These are phyloP conservation scores for Suillus alpinus DNA, from an alignment of 768 basidiomycete species.

Conservation along the genomic window DNA sequence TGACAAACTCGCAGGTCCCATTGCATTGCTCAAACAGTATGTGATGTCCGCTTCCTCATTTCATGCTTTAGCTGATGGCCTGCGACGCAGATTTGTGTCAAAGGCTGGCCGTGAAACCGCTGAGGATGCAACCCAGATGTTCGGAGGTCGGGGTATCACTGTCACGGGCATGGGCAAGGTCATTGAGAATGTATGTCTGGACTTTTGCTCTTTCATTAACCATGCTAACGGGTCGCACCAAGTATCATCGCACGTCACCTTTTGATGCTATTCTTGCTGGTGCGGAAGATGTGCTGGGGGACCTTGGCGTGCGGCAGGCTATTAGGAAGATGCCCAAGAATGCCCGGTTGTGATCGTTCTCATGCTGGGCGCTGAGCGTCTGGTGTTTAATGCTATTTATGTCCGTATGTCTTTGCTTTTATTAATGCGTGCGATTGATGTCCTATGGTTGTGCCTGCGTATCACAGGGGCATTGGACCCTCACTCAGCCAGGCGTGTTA, in stretches of 20 bases:
- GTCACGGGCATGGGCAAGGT: slow-evolving; percentile 83
- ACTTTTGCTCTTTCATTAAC: neutral
- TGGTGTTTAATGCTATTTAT: neutral
- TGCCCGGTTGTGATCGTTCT: slow-evolving; percentile 34
- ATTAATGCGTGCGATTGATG: neutral
- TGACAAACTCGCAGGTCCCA: slow-evolving; percentile 81
- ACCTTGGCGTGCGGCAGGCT: slow-evolving; percentile 72
- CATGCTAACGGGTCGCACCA: neutral
- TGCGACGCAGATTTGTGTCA: slow-evolving; percentile 56
- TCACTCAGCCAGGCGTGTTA: neutral
- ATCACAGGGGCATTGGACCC: neutral
- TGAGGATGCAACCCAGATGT: slow-evolving; percentile 78
- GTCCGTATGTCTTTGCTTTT: no score
- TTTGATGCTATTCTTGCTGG: slow-evolving; percentile 86
- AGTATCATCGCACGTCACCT: slow-evolving; percentile 82
- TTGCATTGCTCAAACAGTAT: slow-evolving; percentile 86
- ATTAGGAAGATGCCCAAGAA: slow-evolving; percentile 65
- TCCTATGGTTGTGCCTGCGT: neutral
- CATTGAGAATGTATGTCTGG: slow-evolving; percentile 67
- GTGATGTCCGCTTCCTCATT: slow-evolving; percentile 20
- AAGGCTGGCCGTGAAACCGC: slow-evolving; percentile 49
- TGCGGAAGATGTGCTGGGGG: slow-evolving; percentile 70
- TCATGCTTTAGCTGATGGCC: slow-evolving; percentile 2
- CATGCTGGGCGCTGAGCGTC: neutral
- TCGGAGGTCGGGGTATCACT: slow-evolving; percentile 88